Evolutionary conservation across 768 basidiomycete genomes (phyloP).

Genomic region (Dacryopinax spathularia): DNA sequence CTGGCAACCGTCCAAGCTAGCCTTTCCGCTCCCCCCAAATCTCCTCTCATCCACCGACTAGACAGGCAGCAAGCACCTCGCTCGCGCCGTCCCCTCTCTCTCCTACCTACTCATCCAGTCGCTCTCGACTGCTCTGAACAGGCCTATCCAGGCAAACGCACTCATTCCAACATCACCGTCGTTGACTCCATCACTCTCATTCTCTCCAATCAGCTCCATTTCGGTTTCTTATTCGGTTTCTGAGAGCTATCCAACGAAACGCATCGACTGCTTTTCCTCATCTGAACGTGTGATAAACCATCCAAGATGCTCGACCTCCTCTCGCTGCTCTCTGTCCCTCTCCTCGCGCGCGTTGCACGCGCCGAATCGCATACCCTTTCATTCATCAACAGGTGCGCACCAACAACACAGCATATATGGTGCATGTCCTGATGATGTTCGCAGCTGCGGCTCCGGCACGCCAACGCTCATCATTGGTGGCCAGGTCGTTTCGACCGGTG

Average conservation of each 20-base stretch:
- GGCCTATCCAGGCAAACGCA: not conserved
- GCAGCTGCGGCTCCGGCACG: not conserved
- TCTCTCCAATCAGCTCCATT: not conserved
- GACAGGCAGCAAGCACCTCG: not conserved
- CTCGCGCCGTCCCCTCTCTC: not conserved
- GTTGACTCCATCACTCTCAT: not conserved
- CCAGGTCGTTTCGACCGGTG: not conserved
- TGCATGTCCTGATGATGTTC: too few relatives aligned
- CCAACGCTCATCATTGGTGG: not conserved
- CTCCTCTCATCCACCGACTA: not conserved
- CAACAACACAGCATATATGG: not conserved
- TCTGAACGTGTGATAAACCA: not conserved
- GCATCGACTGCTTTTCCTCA: constrained; percentile 1
- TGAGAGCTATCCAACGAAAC: not conserved
- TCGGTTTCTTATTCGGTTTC: not conserved
- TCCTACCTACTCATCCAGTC: not conserved
- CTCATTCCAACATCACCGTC: not conserved
- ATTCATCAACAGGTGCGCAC: not conserved
- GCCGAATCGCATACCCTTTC: not conserved
- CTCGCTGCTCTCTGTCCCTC: not conserved
- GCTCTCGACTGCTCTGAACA: not conserved
- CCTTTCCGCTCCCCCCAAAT: not conserved
- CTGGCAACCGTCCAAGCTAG: not conserved
- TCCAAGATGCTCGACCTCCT: not conserved
- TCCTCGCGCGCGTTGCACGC: constrained; percentile 2